phyloP scores from a whole-genome alignment of 2,329 filamentous ascomycete species.

The Ophiostoma angusticollis region DNA sequence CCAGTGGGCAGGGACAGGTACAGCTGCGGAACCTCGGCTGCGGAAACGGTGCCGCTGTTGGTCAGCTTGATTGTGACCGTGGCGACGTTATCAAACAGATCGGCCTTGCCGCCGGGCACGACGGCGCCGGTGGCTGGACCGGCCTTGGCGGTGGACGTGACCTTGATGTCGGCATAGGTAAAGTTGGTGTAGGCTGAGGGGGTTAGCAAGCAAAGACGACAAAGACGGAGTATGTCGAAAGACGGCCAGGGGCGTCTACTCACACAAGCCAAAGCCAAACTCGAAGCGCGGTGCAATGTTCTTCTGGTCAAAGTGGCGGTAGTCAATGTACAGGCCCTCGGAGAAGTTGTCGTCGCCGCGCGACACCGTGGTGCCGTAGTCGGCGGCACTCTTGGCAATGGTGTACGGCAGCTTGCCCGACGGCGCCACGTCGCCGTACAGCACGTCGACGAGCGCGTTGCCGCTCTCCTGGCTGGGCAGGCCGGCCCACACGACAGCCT shows the following conservation, averaged over 20 bases:
- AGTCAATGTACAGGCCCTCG: constrained; percentile 52
- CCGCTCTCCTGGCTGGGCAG: constrained; percentile 65
- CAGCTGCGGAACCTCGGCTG: constrained; percentile 56
- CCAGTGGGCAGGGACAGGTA: constrained; percentile 32
- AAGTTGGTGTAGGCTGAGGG: constrained; percentile 63
- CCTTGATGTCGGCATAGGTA: constrained; percentile 38
- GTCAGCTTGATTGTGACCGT: constrained; percentile 46
- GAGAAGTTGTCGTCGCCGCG: constrained; percentile 37
- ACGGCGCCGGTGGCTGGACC: constrained; percentile 28
- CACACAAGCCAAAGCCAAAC: constrained; percentile 52
- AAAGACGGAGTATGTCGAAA: no score
- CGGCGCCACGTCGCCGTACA: constrained; percentile 46
- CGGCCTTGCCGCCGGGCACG: constrained; percentile 30
- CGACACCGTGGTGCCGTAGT: constrained; percentile 30
- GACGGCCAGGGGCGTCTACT: no score
- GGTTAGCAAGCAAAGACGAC: no score
- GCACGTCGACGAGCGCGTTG: constrained; percentile 59
- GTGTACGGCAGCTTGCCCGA: constrained; percentile 38
- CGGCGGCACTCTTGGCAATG: constrained; percentile 32
- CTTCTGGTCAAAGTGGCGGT: constrained; percentile 47
- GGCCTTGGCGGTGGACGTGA: constrained; percentile 23
- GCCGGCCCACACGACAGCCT: constrained; percentile 63
- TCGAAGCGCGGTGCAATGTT: constrained; percentile 47
- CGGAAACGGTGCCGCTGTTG: constrained; percentile 49
- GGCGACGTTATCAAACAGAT: constrained; percentile 32